Conservation (phyloP, 371 early-diverging fungal genomes). For the Syncephalis plumigaleata region DNA sequence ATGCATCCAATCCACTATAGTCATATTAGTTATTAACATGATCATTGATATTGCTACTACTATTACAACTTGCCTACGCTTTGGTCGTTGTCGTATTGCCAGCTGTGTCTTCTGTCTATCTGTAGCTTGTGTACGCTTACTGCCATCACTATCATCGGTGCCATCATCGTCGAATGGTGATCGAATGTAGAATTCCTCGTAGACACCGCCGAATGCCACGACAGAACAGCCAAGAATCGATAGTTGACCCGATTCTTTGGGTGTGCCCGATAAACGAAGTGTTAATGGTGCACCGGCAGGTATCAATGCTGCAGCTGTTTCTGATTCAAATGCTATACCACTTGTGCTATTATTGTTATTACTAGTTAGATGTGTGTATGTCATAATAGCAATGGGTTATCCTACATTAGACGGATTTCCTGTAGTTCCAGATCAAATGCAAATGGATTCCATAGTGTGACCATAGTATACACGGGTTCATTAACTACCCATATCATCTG, state of each 20-base stretch:
- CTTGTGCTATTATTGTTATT: constrained; percentile 21
- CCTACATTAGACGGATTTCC: constrained; percentile 35
- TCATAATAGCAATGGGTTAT: not conserved
- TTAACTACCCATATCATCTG: constrained; percentile 31
- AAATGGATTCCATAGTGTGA: constrained; percentile 56
- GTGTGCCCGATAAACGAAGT: constrained; percentile 40
- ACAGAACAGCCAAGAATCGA: constrained; percentile 44
- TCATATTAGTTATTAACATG: no score
- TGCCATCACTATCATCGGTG: constrained; percentile 14
- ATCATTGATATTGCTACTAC: not conserved
- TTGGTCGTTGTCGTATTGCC: constrained; percentile 14
- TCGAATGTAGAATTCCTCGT: constrained; percentile 45
- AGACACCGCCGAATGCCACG: constrained; percentile 47
- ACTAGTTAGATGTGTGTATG: not conserved
- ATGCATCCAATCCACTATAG: no score
- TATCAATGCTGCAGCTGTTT: constrained; percentile 33
- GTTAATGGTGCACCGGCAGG: constrained; percentile 39
- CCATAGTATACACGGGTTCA: constrained; percentile 48
- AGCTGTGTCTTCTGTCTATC: constrained; percentile 19
- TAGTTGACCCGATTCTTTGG: constrained; percentile 35
- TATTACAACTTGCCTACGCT: not conserved
- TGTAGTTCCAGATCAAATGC: constrained; percentile 62
- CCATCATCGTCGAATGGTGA: constrained; percentile 19
- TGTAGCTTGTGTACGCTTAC: constrained; percentile 7
- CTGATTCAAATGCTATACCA: constrained; percentile 37